Evolutionary conservation across 352 stramenopile species (phyloP).

Genomic region (Aphanomyces euteiches): DNA sequence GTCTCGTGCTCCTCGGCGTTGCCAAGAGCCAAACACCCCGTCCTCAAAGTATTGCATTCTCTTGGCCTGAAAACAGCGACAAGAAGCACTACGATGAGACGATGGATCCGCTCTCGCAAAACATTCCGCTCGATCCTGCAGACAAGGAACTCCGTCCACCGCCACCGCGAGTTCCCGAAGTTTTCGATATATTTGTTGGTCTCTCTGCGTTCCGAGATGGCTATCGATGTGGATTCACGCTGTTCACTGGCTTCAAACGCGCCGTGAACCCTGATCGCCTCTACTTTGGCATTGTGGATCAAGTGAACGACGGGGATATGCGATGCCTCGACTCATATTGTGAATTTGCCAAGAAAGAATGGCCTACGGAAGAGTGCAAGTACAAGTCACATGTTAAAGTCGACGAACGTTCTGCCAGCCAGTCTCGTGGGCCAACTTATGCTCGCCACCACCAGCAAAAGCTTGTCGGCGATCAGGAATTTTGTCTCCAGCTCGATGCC

Average conservation of each 20-base stretch:
- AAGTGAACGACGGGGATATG: conserved; percentile 66
- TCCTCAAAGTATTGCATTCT: conserved; percentile 27
- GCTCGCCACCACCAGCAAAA: conserved; percentile 80
- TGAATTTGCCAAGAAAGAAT: conserved; percentile 63
- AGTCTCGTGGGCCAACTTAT: conserved; percentile 72
- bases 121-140: conserved; percentile 16
- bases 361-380: conserved; percentile 56
- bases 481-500: conserved; percentile 79
- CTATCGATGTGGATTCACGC: conserved; percentile 74
- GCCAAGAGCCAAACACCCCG: background rate
- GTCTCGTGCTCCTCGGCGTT: background rate
- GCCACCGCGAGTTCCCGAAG: conserved; percentile 42
- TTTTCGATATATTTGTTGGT: conserved; percentile 67
- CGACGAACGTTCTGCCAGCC: conserved; percentile 57
- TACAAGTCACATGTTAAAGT: conserved; percentile 72
- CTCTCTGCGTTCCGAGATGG: conserved; percentile 80
- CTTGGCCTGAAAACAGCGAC: conserved; percentile 16
- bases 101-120: conserved; percentile 11
- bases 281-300: conserved; percentile 80
- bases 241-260: conserved; percentile 72
- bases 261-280: conserved; percentile 63
- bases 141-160: conserved; percentile 34
- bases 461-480: conserved; percentile 68
- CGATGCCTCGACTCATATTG: conserved; percentile 76
- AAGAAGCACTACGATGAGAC: conserved; percentile 25